Percentiles rank a stretch among this genome's conserved stretches.
Evolutionary conservation across 768 basidiomycete species (phyloP).

Genomic region (Mycena filopes): DNA sequence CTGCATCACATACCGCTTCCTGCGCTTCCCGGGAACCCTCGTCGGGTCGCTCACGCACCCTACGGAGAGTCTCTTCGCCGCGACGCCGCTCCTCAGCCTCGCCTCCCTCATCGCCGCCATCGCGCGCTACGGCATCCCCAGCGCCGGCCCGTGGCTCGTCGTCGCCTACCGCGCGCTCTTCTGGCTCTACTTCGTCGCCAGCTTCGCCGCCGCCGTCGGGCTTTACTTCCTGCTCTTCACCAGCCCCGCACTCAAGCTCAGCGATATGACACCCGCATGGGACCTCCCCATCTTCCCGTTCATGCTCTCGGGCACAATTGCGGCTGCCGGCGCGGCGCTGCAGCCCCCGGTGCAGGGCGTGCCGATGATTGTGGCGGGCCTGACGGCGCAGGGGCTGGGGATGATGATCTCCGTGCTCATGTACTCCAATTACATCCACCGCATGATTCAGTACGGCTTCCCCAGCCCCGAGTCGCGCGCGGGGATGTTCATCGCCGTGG

Average conservation of each 20-base stretch:
- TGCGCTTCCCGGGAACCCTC: slow-evolving; percentile 9
- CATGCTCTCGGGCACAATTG: slow-evolving; percentile 14
- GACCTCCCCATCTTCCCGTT: slow-evolving; percentile 13
- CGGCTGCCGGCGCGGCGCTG: slow-evolving; percentile 3
- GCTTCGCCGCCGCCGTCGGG: slow-evolving; percentile 1
- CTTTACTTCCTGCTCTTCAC: slow-evolving; percentile 14
- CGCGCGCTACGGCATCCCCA: slow-evolving; percentile 7
- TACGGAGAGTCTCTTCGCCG: slow-evolving; percentile 5
- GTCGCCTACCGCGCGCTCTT: neutral
- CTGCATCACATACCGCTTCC: slow-evolving; percentile 8
- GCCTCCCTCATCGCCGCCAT: slow-evolving; percentile 8
- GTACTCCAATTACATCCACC: neutral
- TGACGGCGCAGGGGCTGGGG: neutral
- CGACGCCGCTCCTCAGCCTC: neutral
- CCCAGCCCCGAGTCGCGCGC: neutral
- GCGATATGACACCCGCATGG: slow-evolving; percentile 15
- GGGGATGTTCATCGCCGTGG: slow-evolving; percentile 2
- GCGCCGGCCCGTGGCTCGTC: slow-evolving; percentile 1
- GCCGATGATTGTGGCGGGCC: neutral
- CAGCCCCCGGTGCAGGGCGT: neutral
- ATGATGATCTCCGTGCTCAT: neutral
- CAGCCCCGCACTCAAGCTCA: slow-evolving; percentile 12
- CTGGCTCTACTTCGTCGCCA: slow-evolving; percentile 10
- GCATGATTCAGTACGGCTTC: neutral
- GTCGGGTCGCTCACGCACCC: slow-evolving; percentile 3